Evolutionary conservation across 495 filamentous ascomycete species (phyloP).

Genomic region (Cercophora newfieldiana): DNA sequence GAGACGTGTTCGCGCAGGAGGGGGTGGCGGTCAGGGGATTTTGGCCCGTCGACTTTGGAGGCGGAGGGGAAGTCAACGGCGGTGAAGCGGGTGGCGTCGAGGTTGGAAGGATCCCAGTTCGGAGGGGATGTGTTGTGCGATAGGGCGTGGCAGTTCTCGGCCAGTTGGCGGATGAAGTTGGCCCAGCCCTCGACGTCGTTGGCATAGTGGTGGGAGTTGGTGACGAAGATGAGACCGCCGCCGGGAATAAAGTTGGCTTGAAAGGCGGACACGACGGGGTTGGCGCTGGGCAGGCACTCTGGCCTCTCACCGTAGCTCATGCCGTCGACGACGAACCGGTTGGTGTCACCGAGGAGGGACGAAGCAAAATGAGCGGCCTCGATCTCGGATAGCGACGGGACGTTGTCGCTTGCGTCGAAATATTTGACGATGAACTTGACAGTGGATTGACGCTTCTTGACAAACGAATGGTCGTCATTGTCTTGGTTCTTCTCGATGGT

Average conservation of each 20-base stretch:
- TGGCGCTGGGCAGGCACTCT: constrained; percentile 36
- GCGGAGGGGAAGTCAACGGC: constrained; percentile 25
- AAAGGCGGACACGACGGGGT: constrained; percentile 40
- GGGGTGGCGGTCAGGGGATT: constrained; percentile 29
- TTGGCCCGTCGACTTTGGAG: constrained; percentile 36
- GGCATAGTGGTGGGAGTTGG: constrained; percentile 47
- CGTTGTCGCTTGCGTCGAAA: constrained; percentile 37
- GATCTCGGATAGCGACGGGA: constrained; percentile 35
- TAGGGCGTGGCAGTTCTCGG: constrained; percentile 45
- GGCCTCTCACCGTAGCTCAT: constrained; percentile 47
- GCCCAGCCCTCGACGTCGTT: constrained; percentile 49
- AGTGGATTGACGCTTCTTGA: constrained; percentile 44
- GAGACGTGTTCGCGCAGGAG: constrained; percentile 28
- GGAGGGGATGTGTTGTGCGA: constrained; percentile 32
- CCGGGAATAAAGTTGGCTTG: constrained; percentile 46
- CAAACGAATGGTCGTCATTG: constrained; percentile 38
- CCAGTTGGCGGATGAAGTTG: constrained; percentile 40
- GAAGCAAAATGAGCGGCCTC: constrained; percentile 35
- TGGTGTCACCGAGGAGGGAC: constrained; percentile 32
- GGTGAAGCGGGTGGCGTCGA: constrained; percentile 39
- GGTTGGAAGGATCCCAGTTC: constrained; percentile 35
- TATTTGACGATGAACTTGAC: constrained; percentile 45
- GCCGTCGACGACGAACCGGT: constrained; percentile 29
- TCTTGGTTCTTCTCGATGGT: constrained; percentile 42
- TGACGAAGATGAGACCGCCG: constrained; percentile 41